Conservation (phyloP, 2,329 filamentous ascomycete species). For the Fusarium chlamydosporum region DNA sequence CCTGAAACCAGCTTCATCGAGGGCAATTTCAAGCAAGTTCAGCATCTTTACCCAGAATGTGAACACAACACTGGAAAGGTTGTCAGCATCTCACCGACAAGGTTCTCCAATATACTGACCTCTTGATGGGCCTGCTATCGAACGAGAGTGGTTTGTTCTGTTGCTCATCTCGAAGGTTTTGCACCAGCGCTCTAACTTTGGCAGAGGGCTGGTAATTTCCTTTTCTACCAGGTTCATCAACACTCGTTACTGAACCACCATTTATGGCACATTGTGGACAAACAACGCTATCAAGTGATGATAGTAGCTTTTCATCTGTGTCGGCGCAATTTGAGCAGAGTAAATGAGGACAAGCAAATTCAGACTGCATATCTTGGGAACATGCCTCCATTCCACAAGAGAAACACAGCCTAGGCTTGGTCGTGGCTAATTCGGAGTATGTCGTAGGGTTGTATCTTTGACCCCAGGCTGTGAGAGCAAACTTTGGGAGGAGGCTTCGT, state of each 20-base stretch:
- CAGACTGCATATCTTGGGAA: neutral
- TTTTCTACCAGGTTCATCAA: rapidly evolving
- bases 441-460: rapidly evolving
- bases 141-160: rapidly evolving
- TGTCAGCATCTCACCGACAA: rapidly evolving
- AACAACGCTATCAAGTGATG: neutral
- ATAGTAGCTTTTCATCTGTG: rapidly evolving
- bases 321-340: neutral
- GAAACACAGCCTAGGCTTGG: rapidly evolving
- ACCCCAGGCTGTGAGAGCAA: neutral
- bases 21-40: neutral
- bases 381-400: neutral
- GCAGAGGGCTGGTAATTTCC: neutral
- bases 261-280: neutral
- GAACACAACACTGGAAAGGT: rapidly evolving
- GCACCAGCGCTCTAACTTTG: neutral
- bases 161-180: neutral
- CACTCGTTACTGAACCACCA: rapidly evolving
- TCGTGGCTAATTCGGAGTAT: rapidly evolving
- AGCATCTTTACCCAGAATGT: neutral
- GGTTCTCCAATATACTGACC: rapidly evolving
- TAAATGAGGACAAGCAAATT: neutral
- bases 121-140: neutral
- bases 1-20: rapidly evolving
- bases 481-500: rapidly evolving